These are phyloP conservation scores for Globomyces pollinis-pini DNA, from an alignment of 192 early-diverging fungal genomes.

Conservation along the genomic window DNA sequence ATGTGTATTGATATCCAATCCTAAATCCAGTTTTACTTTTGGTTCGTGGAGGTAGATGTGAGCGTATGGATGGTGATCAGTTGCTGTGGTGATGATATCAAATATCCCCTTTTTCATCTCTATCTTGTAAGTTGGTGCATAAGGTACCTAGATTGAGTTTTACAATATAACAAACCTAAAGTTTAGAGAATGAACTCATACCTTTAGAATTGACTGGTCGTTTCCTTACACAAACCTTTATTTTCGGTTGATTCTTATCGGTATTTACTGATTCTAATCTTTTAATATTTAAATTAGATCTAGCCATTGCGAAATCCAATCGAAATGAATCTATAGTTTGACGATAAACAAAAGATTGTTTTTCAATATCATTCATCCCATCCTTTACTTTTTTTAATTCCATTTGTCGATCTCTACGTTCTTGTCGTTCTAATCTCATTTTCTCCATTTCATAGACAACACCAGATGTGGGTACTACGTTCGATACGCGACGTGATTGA, in stretches of 20 bases:
- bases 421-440: constrained; percentile 11
- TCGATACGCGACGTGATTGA: too few species aligned
- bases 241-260: constrained; percentile 30
- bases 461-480: constrained; percentile 20
- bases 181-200: neutral
- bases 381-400: constrained; percentile 4
- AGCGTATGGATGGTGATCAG: constrained; percentile 21
- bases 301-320: neutral
- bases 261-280: constrained; percentile 24
- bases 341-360: constrained; percentile 9
- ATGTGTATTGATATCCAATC: constrained; percentile 79
- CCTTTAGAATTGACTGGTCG: constrained; percentile 72
- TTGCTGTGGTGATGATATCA: constrained; percentile 30
- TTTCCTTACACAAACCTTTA: constrained; percentile 86
- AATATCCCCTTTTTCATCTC: too few species aligned
- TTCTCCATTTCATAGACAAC: constrained; percentile 18
- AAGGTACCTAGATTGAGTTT: neutral
- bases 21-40: constrained; percentile 61
- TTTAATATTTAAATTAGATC: neutral
- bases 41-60: constrained; percentile 38
- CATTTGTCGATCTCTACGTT: constrained; percentile 8
- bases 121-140: neutral
- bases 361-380: constrained; percentile 2
- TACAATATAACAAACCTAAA: too few species aligned
- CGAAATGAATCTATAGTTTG: constrained; percentile 15